These are phyloP conservation scores for Xanthoconium purpureum DNA, from an alignment of 768 basidiomycete species.

Conservation along the genomic window DNA sequence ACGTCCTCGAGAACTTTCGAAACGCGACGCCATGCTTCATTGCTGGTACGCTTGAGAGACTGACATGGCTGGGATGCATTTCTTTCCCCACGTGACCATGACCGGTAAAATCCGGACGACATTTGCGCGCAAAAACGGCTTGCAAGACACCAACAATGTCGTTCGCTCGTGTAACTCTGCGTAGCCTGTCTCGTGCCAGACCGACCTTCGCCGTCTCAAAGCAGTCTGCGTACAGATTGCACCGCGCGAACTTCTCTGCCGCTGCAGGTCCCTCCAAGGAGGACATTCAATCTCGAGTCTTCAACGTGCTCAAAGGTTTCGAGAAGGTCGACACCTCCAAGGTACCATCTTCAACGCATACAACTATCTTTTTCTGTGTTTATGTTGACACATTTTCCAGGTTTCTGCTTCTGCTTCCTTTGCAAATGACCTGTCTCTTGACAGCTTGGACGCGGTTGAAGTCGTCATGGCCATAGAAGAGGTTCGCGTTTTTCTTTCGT, in stretches of 20 bases:
- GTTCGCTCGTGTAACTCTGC: constrained; percentile 33
- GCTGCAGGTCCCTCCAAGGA: constrained; percentile 24
- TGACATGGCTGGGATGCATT: no score
- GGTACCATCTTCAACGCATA: constrained; percentile 13
- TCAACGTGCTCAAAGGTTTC: constrained; percentile 31
- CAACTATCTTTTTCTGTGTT: constrained; percentile 27
- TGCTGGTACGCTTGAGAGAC: constrained; percentile 11
- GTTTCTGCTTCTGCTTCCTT: constrained; percentile 54
- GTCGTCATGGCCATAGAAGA: constrained; percentile 99
- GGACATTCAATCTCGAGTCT: constrained; percentile 24
- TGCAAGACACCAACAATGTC: constrained; percentile 32
- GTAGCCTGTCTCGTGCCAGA: constrained; percentile 26
- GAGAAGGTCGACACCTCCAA: constrained; percentile 30
- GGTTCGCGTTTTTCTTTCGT: constrained; percentile 36
- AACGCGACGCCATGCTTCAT: constrained; percentile 97
- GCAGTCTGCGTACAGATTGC: constrained; percentile 27
- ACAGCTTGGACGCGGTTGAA: constrained; percentile 96
- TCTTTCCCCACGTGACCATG: constrained; percentile 1
- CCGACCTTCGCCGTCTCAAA: constrained; percentile 31
- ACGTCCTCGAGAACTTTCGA: constrained; percentile 87
- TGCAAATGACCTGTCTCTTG: constrained; percentile 60
- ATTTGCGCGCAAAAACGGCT: background rate
- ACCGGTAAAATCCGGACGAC: constrained; percentile 27
- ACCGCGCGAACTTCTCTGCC: constrained; percentile 32
- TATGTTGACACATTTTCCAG: constrained; percentile 38